phyloP scores from a whole-genome alignment of 352 stramenopile genomes.

The Salisapilia sapeloensis region DNA sequence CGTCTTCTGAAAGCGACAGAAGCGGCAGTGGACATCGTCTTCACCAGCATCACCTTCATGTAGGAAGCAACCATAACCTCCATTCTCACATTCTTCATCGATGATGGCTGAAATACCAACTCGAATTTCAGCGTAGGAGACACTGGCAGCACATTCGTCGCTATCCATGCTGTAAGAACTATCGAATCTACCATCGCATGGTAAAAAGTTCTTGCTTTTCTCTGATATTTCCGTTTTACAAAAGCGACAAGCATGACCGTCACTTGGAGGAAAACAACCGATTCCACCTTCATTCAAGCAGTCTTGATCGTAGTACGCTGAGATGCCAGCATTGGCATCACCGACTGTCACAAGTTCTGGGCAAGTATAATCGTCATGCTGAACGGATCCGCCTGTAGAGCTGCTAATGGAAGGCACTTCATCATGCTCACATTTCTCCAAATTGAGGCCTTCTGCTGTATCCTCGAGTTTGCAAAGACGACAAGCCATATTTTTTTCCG shows the following conservation, averaged over 20 bases:
- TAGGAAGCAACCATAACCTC: slow-evolving; percentile 1
- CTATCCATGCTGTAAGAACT: no score
- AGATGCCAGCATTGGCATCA: slow-evolving; percentile 16
- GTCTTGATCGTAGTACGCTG: slow-evolving; percentile 4
- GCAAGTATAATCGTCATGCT: no score
- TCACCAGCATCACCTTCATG: no score
- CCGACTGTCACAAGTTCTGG: slow-evolving; percentile 8
- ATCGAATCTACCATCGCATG: slow-evolving; percentile 4
- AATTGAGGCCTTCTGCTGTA: no score
- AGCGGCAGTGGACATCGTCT: neutral
- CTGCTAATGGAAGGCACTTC: no score
- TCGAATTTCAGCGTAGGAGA: no score
- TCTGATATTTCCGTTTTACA: slow-evolving; percentile 8
- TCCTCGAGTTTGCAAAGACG: no score
- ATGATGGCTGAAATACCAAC: slow-evolving; percentile 1
- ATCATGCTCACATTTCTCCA: no score
- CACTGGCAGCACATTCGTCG: no score
- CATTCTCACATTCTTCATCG: neutral
- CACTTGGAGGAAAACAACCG: slow-evolving; percentile 10
- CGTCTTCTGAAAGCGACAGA: slow-evolving; percentile 4
- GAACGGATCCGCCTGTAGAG: no score
- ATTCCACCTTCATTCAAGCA: slow-evolving; percentile 11
- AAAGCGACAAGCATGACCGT: slow-evolving; percentile 6
- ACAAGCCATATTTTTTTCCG: no score
- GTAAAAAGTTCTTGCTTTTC: slow-evolving; percentile 8